Evolutionary conservation across 306 rosid species (phyloP).

Genomic region (Castanospermum australe): DNA sequence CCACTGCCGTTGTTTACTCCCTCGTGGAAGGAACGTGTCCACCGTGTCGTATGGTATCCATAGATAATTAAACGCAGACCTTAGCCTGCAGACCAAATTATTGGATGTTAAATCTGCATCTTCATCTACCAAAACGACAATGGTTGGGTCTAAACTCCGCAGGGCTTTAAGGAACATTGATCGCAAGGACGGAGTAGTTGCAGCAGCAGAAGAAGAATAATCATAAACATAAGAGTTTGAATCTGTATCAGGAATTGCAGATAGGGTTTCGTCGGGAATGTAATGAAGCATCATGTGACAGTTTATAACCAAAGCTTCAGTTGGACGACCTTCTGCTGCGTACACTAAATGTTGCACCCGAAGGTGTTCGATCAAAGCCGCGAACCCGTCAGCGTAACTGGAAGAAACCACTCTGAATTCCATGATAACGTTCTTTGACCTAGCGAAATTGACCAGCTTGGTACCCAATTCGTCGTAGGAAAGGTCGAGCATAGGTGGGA

Average conservation of each 20-base stretch:
- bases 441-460: slow-evolving; percentile 71
- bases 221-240: slow-evolving; percentile 20
- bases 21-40: slow-evolving; percentile 71
- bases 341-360: slow-evolving; percentile 61
- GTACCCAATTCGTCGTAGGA: slow-evolving; percentile 74
- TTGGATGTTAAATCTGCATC: slow-evolving; percentile 81
- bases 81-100: slow-evolving; percentile 57
- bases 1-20: slow-evolving; percentile 87
- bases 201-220: not conserved
- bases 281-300: slow-evolving; percentile 96
- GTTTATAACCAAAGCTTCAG: slow-evolving; percentile 70
- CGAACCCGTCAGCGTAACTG: slow-evolving; percentile 58
- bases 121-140: slow-evolving; percentile 74
- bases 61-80: slow-evolving; percentile 80
- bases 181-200: slow-evolving; percentile 36
- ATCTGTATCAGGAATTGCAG: not conserved
- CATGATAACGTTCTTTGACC: slow-evolving; percentile 57
- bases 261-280: slow-evolving; percentile 70
- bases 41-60: slow-evolving; percentile 94
- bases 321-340: slow-evolving; percentile 18
- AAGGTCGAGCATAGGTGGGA: slow-evolving; percentile 73
- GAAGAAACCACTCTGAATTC: slow-evolving; percentile 74
- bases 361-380: slow-evolving; percentile 62
- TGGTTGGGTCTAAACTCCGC: slow-evolving; percentile 68
- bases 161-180: slow-evolving; percentile 62